Percentiles rank a stretch among this genome's conserved stretches.
phyloP scores from a whole-genome alignment of 805 yeast genomes.

The Metschnikowia arizonensis region DNA sequence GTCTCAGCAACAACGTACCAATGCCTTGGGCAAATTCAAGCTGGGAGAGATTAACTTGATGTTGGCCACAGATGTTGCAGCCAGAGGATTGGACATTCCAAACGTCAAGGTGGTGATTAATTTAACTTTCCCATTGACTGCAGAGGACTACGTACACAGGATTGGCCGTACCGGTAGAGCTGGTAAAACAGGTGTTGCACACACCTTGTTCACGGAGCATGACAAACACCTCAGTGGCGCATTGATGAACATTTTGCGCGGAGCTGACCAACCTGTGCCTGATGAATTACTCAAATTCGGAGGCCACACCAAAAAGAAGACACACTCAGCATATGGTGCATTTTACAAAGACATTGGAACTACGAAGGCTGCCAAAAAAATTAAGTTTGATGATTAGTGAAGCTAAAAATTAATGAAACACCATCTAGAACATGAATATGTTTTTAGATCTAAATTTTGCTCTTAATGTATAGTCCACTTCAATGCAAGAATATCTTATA shows the following conservation, averaged over 20 bases:
- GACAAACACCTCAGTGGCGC: conserved; percentile 97
- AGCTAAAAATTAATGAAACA: not conserved
- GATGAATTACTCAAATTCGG: conserved; percentile 93
- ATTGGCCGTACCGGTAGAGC: conserved; percentile 99
- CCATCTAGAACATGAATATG: not conserved
- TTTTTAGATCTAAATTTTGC: not conserved
- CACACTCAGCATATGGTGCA: conserved; percentile 97
- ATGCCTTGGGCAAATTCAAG: conserved; percentile 82
- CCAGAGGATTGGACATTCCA: conserved; percentile 96
- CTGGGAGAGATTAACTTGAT: conserved; percentile 68
- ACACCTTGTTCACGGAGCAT: conserved; percentile 92
- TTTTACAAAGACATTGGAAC: conserved; percentile 91
- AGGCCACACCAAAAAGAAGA: conserved; percentile 96
- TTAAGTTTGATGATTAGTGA: conserved; percentile 58
- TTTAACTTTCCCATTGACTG: conserved; percentile 92
- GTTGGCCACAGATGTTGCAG: conserved; percentile 97
- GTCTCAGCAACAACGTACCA: conserved; percentile 86
- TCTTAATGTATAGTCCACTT: not conserved
- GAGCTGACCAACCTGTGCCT: conserved; percentile 94
- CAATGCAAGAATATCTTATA: not conserved
- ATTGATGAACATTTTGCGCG: conserved; percentile 82
- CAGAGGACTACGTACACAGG: conserved; percentile 95
- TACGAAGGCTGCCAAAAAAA: conserved; percentile 80
- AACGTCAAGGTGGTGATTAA: conserved; percentile 94
- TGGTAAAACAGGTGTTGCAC: conserved; percentile 91